Percentiles rank a stretch among this genome's conserved stretches.
These are phyloP conservation scores for Talaromyces sp. DNA, from an alignment of 2,329 filamentous ascomycete species.

Conservation along the genomic window DNA sequence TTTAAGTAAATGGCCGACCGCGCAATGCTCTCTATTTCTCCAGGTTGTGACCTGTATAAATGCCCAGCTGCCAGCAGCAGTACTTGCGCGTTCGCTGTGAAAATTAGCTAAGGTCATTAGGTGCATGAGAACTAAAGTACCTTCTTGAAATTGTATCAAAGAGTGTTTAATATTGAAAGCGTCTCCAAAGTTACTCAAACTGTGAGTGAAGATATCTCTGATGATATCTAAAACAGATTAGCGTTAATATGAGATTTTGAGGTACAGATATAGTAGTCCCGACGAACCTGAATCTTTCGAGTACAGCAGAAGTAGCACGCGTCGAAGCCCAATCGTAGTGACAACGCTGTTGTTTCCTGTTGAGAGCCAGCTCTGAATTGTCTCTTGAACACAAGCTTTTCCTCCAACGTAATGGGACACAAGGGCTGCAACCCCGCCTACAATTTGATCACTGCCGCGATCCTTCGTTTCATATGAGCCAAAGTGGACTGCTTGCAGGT, in stretches of 20 bases:
- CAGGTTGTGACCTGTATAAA: conserved; percentile 59
- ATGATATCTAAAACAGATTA: conserved; percentile 52
- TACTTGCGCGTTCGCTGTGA: conserved; percentile 67
- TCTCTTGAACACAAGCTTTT: conserved; percentile 45
- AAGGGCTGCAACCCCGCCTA: conserved; percentile 56
- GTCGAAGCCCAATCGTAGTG: conserved; percentile 58
- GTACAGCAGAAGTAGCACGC: conserved; percentile 57
- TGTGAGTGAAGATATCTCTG: conserved; percentile 55
- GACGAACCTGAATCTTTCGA: conserved; percentile 44
- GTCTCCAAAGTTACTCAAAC: conserved; percentile 71
- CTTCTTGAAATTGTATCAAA: conserved; percentile 81
- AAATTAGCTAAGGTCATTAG: conserved; percentile 17
- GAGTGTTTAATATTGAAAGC: conserved; percentile 80
- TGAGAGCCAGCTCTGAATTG: conserved; percentile 61
- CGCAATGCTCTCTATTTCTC: conserved; percentile 62
- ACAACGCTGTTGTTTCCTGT: conserved; percentile 60
- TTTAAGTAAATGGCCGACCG: conserved; percentile 69
- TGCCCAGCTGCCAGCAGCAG: conserved; percentile 73
- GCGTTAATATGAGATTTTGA: conserved; percentile 54
- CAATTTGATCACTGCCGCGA: conserved; percentile 18
- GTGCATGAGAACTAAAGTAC: conserved; percentile 37
- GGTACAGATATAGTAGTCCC: conserved; percentile 11
- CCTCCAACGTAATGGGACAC: conserved; percentile 46
- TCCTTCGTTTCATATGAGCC: conserved; percentile 12
- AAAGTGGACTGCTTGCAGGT: conserved; percentile 37